Evolutionary conservation across 1,139 yeast genomes (phyloP), one percentile per base, ranked within the genome.

Genomic region (Candida pseudoviswanathii): DNA sequence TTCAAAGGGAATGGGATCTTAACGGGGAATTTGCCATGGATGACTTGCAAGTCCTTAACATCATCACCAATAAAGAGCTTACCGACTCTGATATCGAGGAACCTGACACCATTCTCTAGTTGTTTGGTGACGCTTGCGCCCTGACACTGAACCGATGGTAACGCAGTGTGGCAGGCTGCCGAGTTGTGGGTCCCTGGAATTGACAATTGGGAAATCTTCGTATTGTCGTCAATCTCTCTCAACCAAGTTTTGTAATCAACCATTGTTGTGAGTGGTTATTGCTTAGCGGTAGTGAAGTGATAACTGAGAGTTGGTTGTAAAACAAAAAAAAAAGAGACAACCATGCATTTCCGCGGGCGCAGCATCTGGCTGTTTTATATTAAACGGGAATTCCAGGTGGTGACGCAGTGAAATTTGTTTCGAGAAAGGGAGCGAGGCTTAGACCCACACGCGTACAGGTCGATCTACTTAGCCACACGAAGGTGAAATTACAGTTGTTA

Each of bases 161-260:
- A 73, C 1, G 94, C 86, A 11, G 81, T 71, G 64, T 85, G 85
- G 59, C 81, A 81, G 8, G 95, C 94, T 7, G 88, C 91, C 29
- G 89, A 77, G 62, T 87, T 87, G 70, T 88, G 96, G 11, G 95
- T 86, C 11, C 95, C 96, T 4, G 95, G 91, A 50, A 87, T 74
- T 0, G 92, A 75, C 51, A 88, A 73, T 55, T 77, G 70, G 5
- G 86, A 73, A 45, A 87, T 55, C 37, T 63, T 62, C 39, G 77
- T 71, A 64, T 82, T 73, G 64, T 85, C 89, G 51, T 72, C 67
- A 51, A 86, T 62, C 9, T 77, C 74, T 41, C 67, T 65, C 71
- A 84, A 69, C 95, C 95, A 87, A 46, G 69, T 51, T 55, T 65
- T 64, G 59, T 71, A 74, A 51, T 73, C 58, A 42, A 75, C 79